Conservation (phyloP, 1,139 yeast genomes). For the Candida neerlandica region DNA sequence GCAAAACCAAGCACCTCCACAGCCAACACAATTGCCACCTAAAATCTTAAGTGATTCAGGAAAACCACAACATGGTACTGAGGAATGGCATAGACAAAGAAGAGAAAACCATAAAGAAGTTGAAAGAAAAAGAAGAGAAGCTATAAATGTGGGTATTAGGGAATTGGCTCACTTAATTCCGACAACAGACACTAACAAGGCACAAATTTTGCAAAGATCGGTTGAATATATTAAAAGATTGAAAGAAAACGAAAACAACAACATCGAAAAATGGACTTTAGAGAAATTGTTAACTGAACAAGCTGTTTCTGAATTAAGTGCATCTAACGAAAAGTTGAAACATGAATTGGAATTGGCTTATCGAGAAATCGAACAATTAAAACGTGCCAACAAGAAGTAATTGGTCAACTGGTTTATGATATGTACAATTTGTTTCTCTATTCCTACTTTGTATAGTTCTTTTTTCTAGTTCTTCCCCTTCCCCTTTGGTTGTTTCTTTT, state of each 20-base stretch:
- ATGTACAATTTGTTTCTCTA: neutral
- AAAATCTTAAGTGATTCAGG: slow-evolving; percentile 37
- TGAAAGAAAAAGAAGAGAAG: slow-evolving; percentile 93
- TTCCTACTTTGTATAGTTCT: neutral
- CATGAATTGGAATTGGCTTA: slow-evolving; percentile 73
- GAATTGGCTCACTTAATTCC: slow-evolving; percentile 83
- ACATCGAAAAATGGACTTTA: slow-evolving; percentile 91
- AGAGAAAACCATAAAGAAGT: slow-evolving; percentile 96
- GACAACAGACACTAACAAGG: slow-evolving; percentile 86
- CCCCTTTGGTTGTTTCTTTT: neutral
- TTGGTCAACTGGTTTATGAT: neutral
- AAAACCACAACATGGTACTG: slow-evolving; percentile 65
- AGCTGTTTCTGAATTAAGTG: slow-evolving; percentile 58
- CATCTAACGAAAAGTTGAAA: slow-evolving; percentile 29
- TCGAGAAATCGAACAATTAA: slow-evolving; percentile 85
- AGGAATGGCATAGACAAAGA: slow-evolving; percentile 86
- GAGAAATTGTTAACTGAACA: slow-evolving; percentile 92
- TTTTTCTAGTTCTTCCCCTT: neutral
- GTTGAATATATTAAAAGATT: slow-evolving; percentile 87
- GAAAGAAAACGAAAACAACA: slow-evolving; percentile 83
- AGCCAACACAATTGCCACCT: slow-evolving; percentile 22
- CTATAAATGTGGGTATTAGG: slow-evolving; percentile 85
- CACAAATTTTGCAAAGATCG: slow-evolving; percentile 84
- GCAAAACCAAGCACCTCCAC: slow-evolving; percentile 14
- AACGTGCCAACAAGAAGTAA: slow-evolving; percentile 31